Evolutionary conservation across 108 stramenopile genomes (phyloP).

Genomic region (Skeletonema costatum): DNA sequence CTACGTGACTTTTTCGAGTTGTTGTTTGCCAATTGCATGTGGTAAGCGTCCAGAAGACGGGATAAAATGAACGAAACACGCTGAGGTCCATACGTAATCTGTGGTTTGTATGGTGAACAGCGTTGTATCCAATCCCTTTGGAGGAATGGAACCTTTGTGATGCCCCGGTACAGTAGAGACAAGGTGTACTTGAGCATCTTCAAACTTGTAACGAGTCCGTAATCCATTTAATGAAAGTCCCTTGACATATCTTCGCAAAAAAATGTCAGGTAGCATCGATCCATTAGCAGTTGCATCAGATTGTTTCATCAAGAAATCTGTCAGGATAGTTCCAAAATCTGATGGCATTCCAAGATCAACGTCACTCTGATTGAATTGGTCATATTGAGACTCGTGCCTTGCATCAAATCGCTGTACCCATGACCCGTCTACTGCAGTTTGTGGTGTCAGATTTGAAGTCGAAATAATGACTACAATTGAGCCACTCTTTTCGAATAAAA

Average conservation of each 20-base stretch:
- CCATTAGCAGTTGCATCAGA: constrained; percentile 50
- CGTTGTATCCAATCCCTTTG: constrained; percentile 8
- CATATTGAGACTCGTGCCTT: neutral
- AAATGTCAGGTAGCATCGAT: constrained; percentile 47
- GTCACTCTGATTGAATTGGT: constrained; percentile 1
- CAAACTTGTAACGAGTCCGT: constrained; percentile 46
- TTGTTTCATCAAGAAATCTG: constrained; percentile 67
- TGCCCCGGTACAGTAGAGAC: constrained; percentile 76
- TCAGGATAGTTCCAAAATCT: constrained; percentile 69
- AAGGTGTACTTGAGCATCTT: constrained; percentile 68
- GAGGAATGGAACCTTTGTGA: constrained; percentile 29
- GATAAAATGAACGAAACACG: constrained; percentile 64
- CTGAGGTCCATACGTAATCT: constrained; percentile 67
- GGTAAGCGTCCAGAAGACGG: constrained; percentile 25
- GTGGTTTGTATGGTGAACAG: constrained; percentile 2
- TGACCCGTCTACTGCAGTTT: constrained; percentile 60
- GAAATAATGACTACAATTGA: constrained; percentile 74
- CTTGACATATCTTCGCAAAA: constrained; percentile 50
- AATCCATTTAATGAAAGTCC: constrained; percentile 39
- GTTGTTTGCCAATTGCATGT: constrained; percentile 27
- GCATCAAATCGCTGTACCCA: constrained; percentile 81
- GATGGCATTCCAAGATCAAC: constrained; percentile 43
- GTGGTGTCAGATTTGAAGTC: constrained; percentile 67
- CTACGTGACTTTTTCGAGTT: constrained; percentile 11
- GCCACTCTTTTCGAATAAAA: constrained; percentile 72